Evolutionary conservation across 495 filamentous ascomycete genomes (phyloP).

Genomic region (Clohesyomyces aquaticus): DNA sequence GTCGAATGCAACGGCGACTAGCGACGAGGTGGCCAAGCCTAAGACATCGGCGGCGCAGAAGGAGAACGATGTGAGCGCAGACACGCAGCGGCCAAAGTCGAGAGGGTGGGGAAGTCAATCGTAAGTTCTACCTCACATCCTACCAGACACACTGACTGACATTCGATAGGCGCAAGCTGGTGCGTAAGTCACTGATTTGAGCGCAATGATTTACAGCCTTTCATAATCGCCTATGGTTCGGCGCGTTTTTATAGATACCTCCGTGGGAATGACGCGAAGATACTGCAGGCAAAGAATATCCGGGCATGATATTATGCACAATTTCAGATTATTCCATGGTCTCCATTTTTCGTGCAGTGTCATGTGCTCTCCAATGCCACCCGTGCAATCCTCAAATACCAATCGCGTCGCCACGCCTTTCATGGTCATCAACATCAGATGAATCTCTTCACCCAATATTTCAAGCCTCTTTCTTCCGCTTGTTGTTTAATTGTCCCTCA

Average conservation of each 20-base stretch:
- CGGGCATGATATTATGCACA: neutral
- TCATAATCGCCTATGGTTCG: neutral
- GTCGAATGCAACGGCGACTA: neutral
- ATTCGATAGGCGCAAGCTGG: conserved; percentile 13
- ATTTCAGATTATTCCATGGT: neutral
- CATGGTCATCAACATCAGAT: too few species aligned
- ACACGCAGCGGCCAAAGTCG: conserved; percentile 13
- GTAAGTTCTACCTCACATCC: conserved; percentile 4
- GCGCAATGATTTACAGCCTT: neutral
- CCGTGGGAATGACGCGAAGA: neutral
- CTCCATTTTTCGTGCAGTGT: neutral
- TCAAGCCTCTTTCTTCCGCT: too few species aligned
- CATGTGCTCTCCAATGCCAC: too few species aligned
- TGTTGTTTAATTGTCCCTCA: too few species aligned
- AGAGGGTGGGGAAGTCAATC: conserved; percentile 23
- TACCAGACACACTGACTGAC: neutral
- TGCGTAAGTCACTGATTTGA: conserved; percentile 15
- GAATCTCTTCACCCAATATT: too few species aligned
- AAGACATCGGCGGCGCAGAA: conserved; percentile 7
- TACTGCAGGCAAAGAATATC: neutral
- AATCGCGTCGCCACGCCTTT: too few species aligned
- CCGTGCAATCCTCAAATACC: too few species aligned
- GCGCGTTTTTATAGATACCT: neutral
- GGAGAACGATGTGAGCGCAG: conserved; percentile 3
- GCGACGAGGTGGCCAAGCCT: conserved; percentile 4